These are phyloP conservation scores for Canavalia gladiata DNA, from an alignment of 306 rosid species.

Conservation along the genomic window DNA sequence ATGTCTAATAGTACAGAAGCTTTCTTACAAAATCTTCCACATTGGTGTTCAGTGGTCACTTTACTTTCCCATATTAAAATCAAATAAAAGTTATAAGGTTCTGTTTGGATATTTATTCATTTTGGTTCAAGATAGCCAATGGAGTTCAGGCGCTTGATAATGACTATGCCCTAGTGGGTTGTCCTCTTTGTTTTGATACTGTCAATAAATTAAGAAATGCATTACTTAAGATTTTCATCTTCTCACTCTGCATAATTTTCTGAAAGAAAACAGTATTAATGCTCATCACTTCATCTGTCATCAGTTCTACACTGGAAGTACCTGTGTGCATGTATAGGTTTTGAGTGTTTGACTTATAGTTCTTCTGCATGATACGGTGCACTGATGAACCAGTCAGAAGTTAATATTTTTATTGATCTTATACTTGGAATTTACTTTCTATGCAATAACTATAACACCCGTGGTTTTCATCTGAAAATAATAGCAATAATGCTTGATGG, in stretches of 20 bases:
- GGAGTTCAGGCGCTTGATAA: neutral
- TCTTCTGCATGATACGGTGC: neutral
- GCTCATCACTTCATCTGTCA: neutral
- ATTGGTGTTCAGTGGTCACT: neutral
- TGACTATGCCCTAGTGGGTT: neutral
- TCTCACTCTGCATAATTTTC: constrained; percentile 9
- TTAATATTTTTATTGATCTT: constrained; percentile 10
- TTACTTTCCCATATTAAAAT: constrained; percentile 12
- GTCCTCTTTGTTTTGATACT: constrained; percentile 16
- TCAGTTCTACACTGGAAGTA: neutral
- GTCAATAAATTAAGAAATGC: neutral
- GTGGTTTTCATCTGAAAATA: neutral
- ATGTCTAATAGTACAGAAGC: constrained; percentile 9
- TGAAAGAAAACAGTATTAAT: neutral
- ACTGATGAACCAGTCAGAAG: neutral
- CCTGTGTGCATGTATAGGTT: neutral
- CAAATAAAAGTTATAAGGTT: constrained; percentile 24
- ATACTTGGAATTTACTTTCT: neutral
- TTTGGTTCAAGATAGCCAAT: constrained; percentile 26
- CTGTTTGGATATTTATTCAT: constrained; percentile 17
- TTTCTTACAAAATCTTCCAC: constrained; percentile 18
- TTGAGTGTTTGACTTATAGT: neutral
- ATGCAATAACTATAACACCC: neutral
- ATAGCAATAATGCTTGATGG: constrained; percentile 3
- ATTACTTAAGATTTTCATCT: neutral